Evolutionary conservation across 352 stramenopile species (phyloP).

Genomic region (Thraustochytrium striatum): DNA sequence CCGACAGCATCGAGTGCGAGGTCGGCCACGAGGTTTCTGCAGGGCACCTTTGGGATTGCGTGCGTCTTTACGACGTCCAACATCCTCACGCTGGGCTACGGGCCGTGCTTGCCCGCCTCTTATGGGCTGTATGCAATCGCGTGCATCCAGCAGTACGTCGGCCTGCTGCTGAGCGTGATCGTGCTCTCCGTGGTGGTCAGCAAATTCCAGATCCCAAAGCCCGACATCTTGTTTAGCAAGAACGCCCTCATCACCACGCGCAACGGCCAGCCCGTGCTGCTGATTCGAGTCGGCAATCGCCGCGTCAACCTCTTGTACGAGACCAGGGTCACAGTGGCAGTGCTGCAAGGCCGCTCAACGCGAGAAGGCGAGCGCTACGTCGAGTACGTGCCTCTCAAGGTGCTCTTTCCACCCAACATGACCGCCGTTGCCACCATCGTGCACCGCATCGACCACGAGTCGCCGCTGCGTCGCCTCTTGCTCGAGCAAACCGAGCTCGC

Average conservation of each 20-base stretch:
- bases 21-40: neutral
- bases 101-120: neutral
- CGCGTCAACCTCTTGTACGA: constrained; percentile 32
- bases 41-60: neutral
- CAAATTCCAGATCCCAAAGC: constrained; percentile 39
- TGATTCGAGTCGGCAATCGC: constrained; percentile 26
- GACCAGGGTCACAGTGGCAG: neutral
- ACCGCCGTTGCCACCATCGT: constrained; percentile 12
- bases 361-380: constrained; percentile 11
- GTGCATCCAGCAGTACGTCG: constrained; percentile 8
- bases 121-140: neutral
- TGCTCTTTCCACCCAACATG: neutral
- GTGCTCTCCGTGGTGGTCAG: constrained; percentile 11
- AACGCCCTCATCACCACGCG: constrained; percentile 14
- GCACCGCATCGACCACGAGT: neutral
- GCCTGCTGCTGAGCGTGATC: constrained; percentile 22
- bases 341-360: constrained; percentile 1
- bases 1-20: constrained; percentile 20
- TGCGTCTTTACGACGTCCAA: constrained; percentile 13
- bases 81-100: constrained; percentile 17
- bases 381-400: neutral
- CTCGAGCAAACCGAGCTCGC: constrained; percentile 7
- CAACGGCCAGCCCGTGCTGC: neutral
- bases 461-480: neutral
- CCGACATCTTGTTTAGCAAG: constrained; percentile 30